phyloP scores from a whole-genome alignment of 257 asterid species.

The Prunella vulgaris region DNA sequence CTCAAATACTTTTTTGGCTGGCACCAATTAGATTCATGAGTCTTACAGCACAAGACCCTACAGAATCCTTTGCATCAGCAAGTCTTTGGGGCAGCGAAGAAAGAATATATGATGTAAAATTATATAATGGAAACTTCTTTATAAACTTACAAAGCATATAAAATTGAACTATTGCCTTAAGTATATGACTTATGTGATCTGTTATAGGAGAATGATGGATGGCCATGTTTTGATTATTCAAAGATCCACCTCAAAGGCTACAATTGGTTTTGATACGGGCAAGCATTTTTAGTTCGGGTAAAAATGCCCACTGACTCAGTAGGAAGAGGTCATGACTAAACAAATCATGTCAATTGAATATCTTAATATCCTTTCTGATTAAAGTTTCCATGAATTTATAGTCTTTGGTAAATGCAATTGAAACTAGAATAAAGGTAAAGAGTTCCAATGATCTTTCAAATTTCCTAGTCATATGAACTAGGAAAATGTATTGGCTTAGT shows the following conservation, averaged over 20 bases:
- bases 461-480: not conserved
- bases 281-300: not conserved
- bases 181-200: not conserved
- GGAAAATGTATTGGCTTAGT: not conserved
- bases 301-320: not conserved
- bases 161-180: not conserved
- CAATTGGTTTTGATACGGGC: not conserved
- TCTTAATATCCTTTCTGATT: not conserved
- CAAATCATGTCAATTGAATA: not conserved
- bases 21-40: too few species aligned
- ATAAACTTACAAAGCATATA: too few species aligned
- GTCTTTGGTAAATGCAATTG: not conserved
- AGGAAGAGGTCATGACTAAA: not conserved
- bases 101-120: too few species aligned
- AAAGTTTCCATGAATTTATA: not conserved
- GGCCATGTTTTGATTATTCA: not conserved
- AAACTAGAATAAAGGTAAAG: not conserved
- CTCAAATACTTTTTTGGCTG: not conserved
- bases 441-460: not conserved
- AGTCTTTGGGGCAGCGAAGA: too few species aligned
- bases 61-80: too few species aligned
- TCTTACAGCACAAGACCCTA: too few species aligned
- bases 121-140: too few species aligned
- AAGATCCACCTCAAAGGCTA: not conserved
- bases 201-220: not conserved